Base-by-base conservation (phyloP, 495 filamentous ascomycete species). In the Podospora fimiseda region DNA sequence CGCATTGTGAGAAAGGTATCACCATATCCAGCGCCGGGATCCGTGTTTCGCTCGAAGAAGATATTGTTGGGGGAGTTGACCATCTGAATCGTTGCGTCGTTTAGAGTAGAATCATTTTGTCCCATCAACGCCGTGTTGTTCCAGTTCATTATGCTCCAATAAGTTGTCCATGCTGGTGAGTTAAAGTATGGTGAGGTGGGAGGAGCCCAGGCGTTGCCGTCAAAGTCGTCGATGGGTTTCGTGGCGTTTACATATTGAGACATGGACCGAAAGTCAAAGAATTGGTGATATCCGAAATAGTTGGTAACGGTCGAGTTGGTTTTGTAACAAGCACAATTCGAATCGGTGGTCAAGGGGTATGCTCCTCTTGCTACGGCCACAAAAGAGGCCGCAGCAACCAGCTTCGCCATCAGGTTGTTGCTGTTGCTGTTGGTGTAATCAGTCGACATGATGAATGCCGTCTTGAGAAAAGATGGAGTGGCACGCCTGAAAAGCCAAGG, bases 181-280 rank as follows among this genome's bases (percentile, higher is more conserved):
- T 51, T 50, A 57, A 75, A 73, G 62, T 58, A 77, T 37, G 66
- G 40, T 48, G 56, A 73, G 6, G 66, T 70, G 13, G 64, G 61
- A 21, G 43, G 55, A 13, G 62, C 74, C 16, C 41, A 19, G n/a
- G 56, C 62, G 45, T 68, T 68, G 46, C 16, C 53, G 20, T 61
- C 60, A 22, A 63, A 63, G 42, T 33, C 50, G 24, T 19, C 16
- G 23, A 68, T 39, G 2, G 63, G 60, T 16, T 54, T 39, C 3
- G 65, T 48, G 14, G 53, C 49, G 19, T 54, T 60, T 47, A 51
- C 59, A 53, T 72, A 62, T 36, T 70, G 61, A 2, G 60, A 60
- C 45, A 78, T 60, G n/a, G 73, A 71, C 43, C 84, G 78, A 60
- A 83, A 88, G 66, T 87, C 84, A 70, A 76, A 84, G 65, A 88